Conservation (phyloP, 2,329 filamentous ascomycete species). For the Cadophora luteo-olivacea region DNA sequence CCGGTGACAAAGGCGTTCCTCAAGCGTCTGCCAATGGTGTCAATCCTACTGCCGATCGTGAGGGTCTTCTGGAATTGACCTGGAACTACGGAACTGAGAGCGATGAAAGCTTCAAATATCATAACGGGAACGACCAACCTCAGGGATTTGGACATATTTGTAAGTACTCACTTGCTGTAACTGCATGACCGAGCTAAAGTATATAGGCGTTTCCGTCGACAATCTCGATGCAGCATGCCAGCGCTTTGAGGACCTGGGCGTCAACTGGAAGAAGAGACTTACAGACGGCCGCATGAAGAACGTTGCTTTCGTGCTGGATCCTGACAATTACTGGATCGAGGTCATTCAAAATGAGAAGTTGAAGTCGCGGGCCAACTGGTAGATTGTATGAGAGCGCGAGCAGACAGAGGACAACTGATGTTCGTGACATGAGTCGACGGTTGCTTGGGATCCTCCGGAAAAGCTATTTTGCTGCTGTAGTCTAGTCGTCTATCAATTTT, state of each 20-base stretch:
- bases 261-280: conserved; percentile 93
- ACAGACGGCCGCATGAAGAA: conserved; percentile 94
- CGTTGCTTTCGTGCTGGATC: conserved; percentile 89
- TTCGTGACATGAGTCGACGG: not conserved
- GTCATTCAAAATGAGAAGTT: conserved; percentile 80
- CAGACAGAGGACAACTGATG: not conserved
- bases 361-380: conserved; percentile 47
- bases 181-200: conserved; percentile 20
- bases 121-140: conserved; percentile 89
- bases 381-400: not conserved
- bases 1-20: conserved; percentile 59
- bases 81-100: conserved; percentile 88
- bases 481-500: not conserved
- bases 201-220: conserved; percentile 77
- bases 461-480: not conserved
- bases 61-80: conserved; percentile 89
- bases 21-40: conserved; percentile 60
- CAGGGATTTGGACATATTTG: conserved; percentile 96
- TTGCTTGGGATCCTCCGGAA: not conserved
- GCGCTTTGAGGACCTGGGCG: conserved; percentile 81
- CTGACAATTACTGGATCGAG: conserved; percentile 83
- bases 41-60: conserved; percentile 68
- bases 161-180: conserved; percentile 50
- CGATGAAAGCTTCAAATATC: conserved; percentile 82
- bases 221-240: conserved; percentile 86